Base-by-base conservation (phyloP, 176 grass and related monocot genomes). In the Hordeum marinum region DNA sequence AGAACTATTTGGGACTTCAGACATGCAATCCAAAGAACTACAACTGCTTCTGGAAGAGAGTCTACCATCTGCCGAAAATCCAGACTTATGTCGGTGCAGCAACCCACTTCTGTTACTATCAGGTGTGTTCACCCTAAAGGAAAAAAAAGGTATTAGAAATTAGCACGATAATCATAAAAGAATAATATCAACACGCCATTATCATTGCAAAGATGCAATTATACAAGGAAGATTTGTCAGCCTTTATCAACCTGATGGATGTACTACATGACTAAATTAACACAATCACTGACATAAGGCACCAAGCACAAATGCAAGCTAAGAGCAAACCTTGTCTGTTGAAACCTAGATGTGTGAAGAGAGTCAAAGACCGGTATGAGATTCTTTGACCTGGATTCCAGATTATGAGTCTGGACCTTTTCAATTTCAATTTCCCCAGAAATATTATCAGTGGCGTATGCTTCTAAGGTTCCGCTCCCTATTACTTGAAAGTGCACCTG, bases 401-500 rank as follows among this genome's bases (percentile, higher is more conserved):
- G 86, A 32, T 87, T 88, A 43, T 34, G 81, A 58, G 84, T 94
- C 57, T 65, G 63, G 42, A 96, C 12, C 18, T 87, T 89, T 85
- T 96, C 93, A 84, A 99, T 92, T 76, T 94, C 91, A 23, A 82
- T 76, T 90, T 95, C 96, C 59, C 89, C 96, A 63, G 72, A 75
- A 78, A 65, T 81, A 54, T 57, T 66, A 68, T 61, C 37, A 8
- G 13, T 57, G 42, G 55, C 26, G 9, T 89, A 68, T 76, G 60
- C 63, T 69, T 88, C 87, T 25, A 57, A 77, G 79, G 46, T 83
- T 69, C 64, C 89, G 61, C 87, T 88, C 63, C 45, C 70, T 76
- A 95, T 88, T 63, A 91, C 90, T 92, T 96, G 90, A 88, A 99
- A 91, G 82, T 76, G 89, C 68, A 99, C 85, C 96, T 98, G 79